Evolutionary conservation across 768 basidiomycete genomes (phyloP).

Genomic region (Termitomyces sp.): DNA sequence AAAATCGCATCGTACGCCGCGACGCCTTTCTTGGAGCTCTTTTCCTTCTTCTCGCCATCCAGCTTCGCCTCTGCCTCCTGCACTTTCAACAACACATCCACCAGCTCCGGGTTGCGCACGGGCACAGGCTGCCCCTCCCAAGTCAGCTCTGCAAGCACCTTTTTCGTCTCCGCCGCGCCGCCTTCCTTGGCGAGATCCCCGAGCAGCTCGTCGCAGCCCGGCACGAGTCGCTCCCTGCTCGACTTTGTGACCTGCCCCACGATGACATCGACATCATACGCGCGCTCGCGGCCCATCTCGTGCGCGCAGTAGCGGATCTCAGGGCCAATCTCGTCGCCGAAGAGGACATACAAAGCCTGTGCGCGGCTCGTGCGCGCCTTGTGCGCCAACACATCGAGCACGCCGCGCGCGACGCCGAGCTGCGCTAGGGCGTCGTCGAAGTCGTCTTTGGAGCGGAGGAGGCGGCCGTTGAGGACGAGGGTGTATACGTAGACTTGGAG

Average conservation of each 20-base stretch:
- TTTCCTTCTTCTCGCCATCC: slow-evolving; percentile 23
- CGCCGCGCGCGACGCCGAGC: slow-evolving; percentile 68
- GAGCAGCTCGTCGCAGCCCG: slow-evolving; percentile 53
- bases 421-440: slow-evolving; percentile 73
- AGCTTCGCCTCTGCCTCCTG: slow-evolving; percentile 72
- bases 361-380: slow-evolving; percentile 70
- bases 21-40: slow-evolving; percentile 66
- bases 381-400: slow-evolving; percentile 65
- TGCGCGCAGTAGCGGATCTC: slow-evolving; percentile 93
- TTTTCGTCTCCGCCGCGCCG: slow-evolving; percentile 34
- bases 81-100: slow-evolving; percentile 78
- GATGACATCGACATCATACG: slow-evolving; percentile 80
- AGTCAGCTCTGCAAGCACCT: slow-evolving; percentile 51
- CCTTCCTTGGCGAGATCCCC: slow-evolving; percentile 44
- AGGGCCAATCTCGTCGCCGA: slow-evolving; percentile 84
- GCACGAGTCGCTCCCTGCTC: slow-evolving; percentile 57
- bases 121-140: slow-evolving; percentile 88
- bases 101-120: slow-evolving; percentile 86
- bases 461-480: slow-evolving; percentile 77
- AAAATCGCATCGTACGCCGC: slow-evolving; percentile 87
- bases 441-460: slow-evolving; percentile 70
- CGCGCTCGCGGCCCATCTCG: slow-evolving; percentile 69
- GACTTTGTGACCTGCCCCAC: slow-evolving; percentile 56
- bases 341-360: slow-evolving; percentile 80
- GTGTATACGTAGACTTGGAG: slow-evolving; percentile 76